These are phyloP conservation scores for Lentinus brumalis DNA, from an alignment of 768 basidiomycete species.

Conservation along the genomic window DNA sequence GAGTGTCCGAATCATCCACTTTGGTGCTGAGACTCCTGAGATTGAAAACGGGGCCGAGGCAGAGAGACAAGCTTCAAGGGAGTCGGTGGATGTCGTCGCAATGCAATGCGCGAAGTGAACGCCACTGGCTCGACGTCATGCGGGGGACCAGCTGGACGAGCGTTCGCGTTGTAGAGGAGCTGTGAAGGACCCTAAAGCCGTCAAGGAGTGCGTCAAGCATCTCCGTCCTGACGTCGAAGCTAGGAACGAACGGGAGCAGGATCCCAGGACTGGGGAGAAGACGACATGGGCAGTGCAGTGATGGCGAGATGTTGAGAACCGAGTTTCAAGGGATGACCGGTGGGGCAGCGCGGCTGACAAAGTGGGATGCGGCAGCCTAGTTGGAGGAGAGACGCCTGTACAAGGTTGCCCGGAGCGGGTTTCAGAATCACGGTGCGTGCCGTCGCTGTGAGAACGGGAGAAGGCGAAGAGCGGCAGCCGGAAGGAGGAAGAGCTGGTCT, in stretches of 20 bases:
- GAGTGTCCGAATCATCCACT: no score
- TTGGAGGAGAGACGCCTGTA: not conserved
- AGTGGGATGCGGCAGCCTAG: constrained; percentile 8
- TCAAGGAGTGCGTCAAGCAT: not conserved
- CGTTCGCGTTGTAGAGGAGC: not conserved
- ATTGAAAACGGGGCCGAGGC: no score
- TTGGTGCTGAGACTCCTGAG: no score
- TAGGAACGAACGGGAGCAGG: not conserved
- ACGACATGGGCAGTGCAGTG: constrained; percentile 13
- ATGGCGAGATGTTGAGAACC: constrained; percentile 10
- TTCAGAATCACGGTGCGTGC: constrained; percentile 19
- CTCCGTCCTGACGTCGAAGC: constrained; percentile 10
- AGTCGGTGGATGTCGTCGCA: no score
- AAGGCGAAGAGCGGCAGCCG: not conserved
- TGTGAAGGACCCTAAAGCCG: constrained; percentile 1
- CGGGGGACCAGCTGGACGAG: not conserved
- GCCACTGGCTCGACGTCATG: not conserved
- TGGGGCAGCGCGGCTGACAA: constrained; percentile 4
- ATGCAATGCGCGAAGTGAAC: no score
- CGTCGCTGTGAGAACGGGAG: constrained; percentile 18
- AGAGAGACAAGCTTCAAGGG: no score
- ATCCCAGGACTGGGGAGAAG: constrained; percentile 1
- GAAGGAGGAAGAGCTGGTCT: constrained; percentile 2
- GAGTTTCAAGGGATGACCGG: constrained; percentile 18
- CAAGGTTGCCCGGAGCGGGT: constrained; percentile 11